Percentiles rank a stretch among this genome's conserved stretches.
phyloP scores from a whole-genome alignment of 228 moss, liverwort and hornwort genomes.

The Sphagnum magellanicum region DNA sequence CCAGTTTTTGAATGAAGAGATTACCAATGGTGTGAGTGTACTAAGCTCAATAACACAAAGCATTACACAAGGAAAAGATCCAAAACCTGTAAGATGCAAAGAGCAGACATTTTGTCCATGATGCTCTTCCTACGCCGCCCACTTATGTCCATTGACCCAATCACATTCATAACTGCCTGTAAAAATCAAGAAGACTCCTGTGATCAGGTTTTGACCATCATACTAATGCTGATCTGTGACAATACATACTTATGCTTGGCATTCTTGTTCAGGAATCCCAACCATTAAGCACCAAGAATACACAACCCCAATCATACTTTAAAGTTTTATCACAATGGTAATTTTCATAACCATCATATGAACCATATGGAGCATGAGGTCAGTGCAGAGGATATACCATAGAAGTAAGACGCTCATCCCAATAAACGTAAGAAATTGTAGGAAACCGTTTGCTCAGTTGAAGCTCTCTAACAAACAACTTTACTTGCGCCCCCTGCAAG shows the following conservation, averaged over 20 bases:
- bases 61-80: background rate
- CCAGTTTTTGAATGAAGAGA: background rate
- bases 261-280: too few relatives aligned
- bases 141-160: constrained; percentile 54
- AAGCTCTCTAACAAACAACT: constrained; percentile 64
- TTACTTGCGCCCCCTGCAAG: constrained; percentile 64
- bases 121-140: constrained; percentile 52
- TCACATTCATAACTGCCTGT: constrained; percentile 67
- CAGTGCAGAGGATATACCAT: constrained; percentile 27
- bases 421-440: constrained; percentile 57
- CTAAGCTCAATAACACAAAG: background rate
- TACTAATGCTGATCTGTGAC: too few relatives aligned
- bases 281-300: too few relatives aligned
- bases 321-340: too few relatives aligned
- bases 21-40: background rate
- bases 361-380: too few relatives aligned
- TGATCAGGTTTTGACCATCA: too few relatives aligned
- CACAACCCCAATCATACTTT: too few relatives aligned
- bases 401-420: constrained; percentile 90
- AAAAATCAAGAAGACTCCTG: too few relatives aligned
- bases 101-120: constrained; percentile 86
- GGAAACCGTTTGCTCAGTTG: constrained; percentile 55
- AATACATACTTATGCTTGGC: too few relatives aligned
- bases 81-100: constrained; percentile 78
- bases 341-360: too few relatives aligned